phyloP scores from a whole-genome alignment of 1,284 basidiomycete genomes.

The Wolfiporia cocos region DNA sequence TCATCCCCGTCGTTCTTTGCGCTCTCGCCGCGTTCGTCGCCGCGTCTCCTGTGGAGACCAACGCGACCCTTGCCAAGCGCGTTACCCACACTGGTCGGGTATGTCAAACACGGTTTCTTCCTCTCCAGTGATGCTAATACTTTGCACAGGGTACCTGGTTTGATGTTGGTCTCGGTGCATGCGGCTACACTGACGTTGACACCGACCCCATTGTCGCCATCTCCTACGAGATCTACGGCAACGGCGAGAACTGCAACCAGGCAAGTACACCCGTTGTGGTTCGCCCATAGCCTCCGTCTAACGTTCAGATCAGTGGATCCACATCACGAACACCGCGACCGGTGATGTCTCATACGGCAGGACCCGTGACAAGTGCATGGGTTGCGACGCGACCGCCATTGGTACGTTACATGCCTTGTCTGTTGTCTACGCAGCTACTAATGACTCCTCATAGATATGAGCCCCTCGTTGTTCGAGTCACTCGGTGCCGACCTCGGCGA shows the following conservation, averaged over 20 bases:
- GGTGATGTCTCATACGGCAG: conserved; percentile 25
- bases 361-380: conserved; percentile 30
- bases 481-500: conserved; percentile 14
- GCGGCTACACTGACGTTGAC: conserved; percentile 30
- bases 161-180: conserved; percentile 36
- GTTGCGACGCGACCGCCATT: conserved; percentile 28
- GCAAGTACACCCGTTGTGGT: conserved; percentile 14
- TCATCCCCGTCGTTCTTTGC: conserved; percentile 39
- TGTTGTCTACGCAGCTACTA: not conserved
- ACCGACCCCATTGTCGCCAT: conserved; percentile 35
- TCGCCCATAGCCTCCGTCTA: conserved; percentile 1
- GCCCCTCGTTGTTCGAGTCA: conserved; percentile 19
- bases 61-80: conserved; percentile 38
- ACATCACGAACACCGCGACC: conserved; percentile 27
- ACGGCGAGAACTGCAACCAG: conserved; percentile 33
- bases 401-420: conserved; percentile 21
- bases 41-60: conserved; percentile 40
- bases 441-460: conserved; percentile 13
- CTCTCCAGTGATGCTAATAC: conserved; percentile 3
- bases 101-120: conserved; percentile 17
- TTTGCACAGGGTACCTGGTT: conserved; percentile 35
- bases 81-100: conserved; percentile 41
- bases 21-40: conserved; percentile 34
- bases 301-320: conserved; percentile 17
- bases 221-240: conserved; percentile 27